Evolutionary conservation across 2,329 filamentous ascomycete species (phyloP).

Genomic region (Fusarium acutatum): DNA sequence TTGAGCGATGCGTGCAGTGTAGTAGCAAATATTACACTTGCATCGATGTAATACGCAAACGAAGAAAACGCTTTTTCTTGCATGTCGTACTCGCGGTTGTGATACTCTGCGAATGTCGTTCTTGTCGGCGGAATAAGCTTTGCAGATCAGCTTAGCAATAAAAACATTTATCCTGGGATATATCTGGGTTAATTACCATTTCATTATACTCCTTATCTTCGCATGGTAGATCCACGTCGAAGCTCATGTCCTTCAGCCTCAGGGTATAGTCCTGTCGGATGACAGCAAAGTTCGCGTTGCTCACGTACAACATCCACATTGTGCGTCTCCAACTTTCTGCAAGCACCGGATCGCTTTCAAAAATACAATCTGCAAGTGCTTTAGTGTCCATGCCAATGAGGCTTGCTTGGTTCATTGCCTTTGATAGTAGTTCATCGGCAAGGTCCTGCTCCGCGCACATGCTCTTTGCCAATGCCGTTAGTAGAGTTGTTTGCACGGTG

Average conservation of each 20-base stretch:
- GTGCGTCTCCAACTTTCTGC: neutral
- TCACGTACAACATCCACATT: neutral
- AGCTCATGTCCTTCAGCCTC: neutral
- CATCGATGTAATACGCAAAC: neutral
- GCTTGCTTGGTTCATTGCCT: neutral
- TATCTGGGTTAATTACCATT: neutral
- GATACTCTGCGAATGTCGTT: neutral
- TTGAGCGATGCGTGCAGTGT: neutral
- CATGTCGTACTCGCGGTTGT: neutral
- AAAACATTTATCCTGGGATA: neutral
- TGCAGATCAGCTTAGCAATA: neutral
- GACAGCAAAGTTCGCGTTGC: neutral
- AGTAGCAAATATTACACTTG: neutral
- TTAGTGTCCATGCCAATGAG: neutral
- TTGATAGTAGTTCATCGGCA: neutral
- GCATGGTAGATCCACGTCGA: neutral
- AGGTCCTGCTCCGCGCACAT: neutral
- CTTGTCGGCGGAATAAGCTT: neutral
- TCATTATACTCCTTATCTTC: neutral
- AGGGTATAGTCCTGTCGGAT: neutral
- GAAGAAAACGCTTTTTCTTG: neutral
- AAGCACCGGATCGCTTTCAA: neutral
- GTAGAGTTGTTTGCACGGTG: neutral
- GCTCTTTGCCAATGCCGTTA: neutral
- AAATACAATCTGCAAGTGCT: neutral